These are phyloP conservation scores for Brassica incana DNA, from an alignment of 345 rosid genomes.

Conservation along the genomic window DNA sequence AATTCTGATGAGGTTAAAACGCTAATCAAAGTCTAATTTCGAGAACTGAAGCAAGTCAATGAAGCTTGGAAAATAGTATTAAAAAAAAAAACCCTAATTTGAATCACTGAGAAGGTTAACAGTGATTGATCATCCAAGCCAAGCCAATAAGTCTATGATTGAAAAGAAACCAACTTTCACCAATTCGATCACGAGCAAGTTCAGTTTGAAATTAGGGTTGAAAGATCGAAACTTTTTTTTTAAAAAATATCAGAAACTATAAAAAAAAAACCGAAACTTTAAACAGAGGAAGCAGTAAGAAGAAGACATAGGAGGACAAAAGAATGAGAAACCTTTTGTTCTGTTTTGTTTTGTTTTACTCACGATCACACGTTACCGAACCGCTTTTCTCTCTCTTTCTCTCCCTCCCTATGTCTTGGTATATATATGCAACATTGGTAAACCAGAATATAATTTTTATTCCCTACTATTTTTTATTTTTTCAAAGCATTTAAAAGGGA, in stretches of 20 bases:
- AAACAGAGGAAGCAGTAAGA: background rate
- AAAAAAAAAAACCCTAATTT: background rate
- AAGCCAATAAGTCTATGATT: constrained; percentile 8
- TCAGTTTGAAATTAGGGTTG: background rate
- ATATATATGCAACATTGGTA: background rate
- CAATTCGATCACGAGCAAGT: constrained; percentile 1
- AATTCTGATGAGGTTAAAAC: background rate
- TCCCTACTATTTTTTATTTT: background rate
- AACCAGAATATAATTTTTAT: background rate
- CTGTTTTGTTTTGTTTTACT: constrained; percentile 3
- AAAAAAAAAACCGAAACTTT: constrained; percentile 1
- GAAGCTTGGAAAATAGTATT: background rate
- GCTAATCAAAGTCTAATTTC: background rate
- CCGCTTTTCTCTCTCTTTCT: constrained; percentile 7
- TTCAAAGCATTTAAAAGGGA: constrained; percentile 9
- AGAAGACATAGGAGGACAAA: background rate
- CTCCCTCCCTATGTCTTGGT: constrained; percentile 1
- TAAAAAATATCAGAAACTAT: background rate
- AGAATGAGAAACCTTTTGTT: background rate
- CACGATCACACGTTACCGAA: constrained; percentile 21
- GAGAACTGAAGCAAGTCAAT: background rate
- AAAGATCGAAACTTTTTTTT: background rate
- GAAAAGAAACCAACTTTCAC: constrained; percentile 24
- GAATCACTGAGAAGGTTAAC: constrained; percentile 8
- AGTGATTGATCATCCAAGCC: constrained; percentile 10